Evolutionary conservation across 1,284 basidiomycete genomes (phyloP).

Genomic region (Irpex lacteus): DNA sequence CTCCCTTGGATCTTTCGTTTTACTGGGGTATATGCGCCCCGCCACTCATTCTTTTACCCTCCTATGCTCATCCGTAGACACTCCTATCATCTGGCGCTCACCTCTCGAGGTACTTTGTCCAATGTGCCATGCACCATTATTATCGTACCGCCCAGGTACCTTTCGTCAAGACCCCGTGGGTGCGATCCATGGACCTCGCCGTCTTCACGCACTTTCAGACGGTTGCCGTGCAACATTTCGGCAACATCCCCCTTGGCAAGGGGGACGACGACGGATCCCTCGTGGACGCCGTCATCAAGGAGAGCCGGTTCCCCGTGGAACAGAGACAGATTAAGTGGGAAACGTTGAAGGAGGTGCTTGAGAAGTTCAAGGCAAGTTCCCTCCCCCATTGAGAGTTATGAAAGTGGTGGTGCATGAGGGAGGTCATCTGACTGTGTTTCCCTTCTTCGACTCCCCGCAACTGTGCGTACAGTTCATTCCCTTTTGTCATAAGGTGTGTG

Average conservation of each 20-base stretch:
- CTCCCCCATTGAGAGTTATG: neutral
- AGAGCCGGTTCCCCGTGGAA: slow-evolving; percentile 56
- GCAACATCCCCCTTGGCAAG: slow-evolving; percentile 64
- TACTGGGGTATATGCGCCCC: slow-evolving; percentile 20
- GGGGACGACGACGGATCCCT: slow-evolving; percentile 70
- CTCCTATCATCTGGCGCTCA: slow-evolving; percentile 70
- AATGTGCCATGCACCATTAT: slow-evolving; percentile 73
- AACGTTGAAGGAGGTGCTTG: slow-evolving; percentile 58
- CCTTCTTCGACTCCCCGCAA: slow-evolving; percentile 15
- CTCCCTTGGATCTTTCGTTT: slow-evolving; percentile 14
- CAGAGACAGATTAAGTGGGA: slow-evolving; percentile 59
- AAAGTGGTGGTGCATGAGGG: neutral
- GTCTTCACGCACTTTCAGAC: slow-evolving; percentile 63
- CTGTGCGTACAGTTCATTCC: slow-evolving; percentile 61
- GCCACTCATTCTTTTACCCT: slow-evolving; percentile 2
- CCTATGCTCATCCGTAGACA: slow-evolving; percentile 42
- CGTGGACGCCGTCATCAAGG: slow-evolving; percentile 61
- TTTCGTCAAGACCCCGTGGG: slow-evolving; percentile 72
- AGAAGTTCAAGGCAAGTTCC: slow-evolving; percentile 60
- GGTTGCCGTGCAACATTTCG: slow-evolving; percentile 53
- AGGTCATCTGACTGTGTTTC: slow-evolving; percentile 5
- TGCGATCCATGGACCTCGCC: slow-evolving; percentile 54
- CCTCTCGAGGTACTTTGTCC: slow-evolving; percentile 71
- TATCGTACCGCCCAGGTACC: slow-evolving; percentile 61
- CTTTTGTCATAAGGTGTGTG: slow-evolving; percentile 60